phyloP scores from a whole-genome alignment of 176 grass and related monocot species.

The Puccinellia tenuiflora region DNA sequence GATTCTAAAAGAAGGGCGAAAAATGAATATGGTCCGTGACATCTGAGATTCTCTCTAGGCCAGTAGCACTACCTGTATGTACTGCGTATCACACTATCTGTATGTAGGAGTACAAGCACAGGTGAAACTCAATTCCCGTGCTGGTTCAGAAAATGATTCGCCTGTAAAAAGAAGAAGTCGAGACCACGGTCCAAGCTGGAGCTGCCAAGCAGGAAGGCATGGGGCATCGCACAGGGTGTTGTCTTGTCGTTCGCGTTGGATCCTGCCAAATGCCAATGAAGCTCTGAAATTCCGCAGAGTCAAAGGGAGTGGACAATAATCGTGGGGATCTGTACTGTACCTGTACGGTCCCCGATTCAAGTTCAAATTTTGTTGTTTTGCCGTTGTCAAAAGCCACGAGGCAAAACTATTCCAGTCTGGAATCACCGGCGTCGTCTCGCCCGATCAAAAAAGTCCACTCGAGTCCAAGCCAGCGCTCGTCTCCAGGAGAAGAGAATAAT shows the following conservation, averaged over 20 bases:
- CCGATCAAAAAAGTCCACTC: background rate
- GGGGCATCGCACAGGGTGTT: background rate
- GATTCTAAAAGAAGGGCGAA: background rate
- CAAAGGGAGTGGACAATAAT: too few relatives aligned
- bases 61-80: background rate
- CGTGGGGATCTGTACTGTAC: too few relatives aligned
- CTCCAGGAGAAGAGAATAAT: conserved; percentile 28
- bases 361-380: background rate
- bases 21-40: background rate
- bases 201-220: background rate
- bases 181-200: background rate
- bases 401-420: background rate
- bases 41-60: background rate
- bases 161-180: too few relatives aligned
- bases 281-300: background rate
- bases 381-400: background rate
- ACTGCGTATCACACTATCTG: background rate
- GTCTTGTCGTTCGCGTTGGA: background rate
- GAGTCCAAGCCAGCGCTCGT: background rate
- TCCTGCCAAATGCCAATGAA: background rate
- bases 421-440: background rate
- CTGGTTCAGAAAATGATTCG: background rate
- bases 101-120: background rate
- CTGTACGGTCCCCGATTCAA: too few relatives aligned
- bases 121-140: background rate